These are phyloP conservation scores for Cyberlindnera mrakii DNA, from an alignment of 805 yeast species.

Conservation along the genomic window DNA sequence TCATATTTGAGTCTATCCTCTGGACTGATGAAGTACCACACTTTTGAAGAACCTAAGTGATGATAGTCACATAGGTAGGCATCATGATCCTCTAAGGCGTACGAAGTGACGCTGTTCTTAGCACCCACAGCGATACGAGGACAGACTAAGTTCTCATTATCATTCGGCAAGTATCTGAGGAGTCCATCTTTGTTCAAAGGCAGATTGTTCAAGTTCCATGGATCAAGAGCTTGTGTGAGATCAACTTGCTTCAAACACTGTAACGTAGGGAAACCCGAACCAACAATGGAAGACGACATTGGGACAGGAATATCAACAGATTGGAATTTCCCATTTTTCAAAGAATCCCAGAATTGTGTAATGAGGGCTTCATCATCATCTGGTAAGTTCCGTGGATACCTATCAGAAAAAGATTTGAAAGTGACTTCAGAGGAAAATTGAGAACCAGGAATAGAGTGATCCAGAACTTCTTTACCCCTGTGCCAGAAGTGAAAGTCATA, in stretches of 20 bases:
- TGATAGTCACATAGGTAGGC: conserved; percentile 47
- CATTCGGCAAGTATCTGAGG: conserved; percentile 38
- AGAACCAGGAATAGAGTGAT: conserved; percentile 28
- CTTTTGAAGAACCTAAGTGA: conserved; percentile 47
- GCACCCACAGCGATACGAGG: conserved; percentile 46
- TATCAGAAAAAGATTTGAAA: too few relatives aligned
- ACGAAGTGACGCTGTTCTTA: conserved; percentile 48
- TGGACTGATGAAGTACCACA: conserved; percentile 63
- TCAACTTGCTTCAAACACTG: conserved; percentile 13
- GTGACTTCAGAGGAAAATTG: too few relatives aligned
- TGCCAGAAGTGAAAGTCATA: conserved; percentile 43
- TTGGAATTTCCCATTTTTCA: conserved; percentile 28
- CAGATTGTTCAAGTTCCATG: conserved; percentile 57
- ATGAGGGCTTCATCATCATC: conserved; percentile 20
- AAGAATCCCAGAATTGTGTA: conserved; percentile 12
- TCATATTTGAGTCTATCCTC: conserved; percentile 49
- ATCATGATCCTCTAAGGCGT: conserved; percentile 59
- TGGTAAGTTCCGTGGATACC: not conserved
- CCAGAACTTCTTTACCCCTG: conserved; percentile 31
- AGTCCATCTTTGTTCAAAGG: conserved; percentile 45
- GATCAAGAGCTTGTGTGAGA: conserved; percentile 12
- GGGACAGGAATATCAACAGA: conserved; percentile 32
- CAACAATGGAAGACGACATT: conserved; percentile 33
- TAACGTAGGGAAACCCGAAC: conserved; percentile 29
- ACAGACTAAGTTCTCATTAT: conserved; percentile 33